phyloP scores from a whole-genome alignment of 768 basidiomycete genomes.

The Phanerochaete sordida region DNA sequence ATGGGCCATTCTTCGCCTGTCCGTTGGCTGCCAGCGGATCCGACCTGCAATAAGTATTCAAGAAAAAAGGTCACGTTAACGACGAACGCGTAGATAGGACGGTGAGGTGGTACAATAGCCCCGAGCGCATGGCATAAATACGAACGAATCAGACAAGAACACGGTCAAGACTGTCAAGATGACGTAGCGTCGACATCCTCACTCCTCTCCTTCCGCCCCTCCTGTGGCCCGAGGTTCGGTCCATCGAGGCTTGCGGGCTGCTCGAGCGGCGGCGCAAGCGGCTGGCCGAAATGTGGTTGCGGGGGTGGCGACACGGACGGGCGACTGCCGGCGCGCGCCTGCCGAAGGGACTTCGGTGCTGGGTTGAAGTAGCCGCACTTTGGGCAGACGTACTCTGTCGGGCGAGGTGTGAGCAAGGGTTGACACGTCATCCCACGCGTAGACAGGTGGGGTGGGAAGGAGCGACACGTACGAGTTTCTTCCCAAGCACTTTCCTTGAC shows the following conservation, averaged over 20 bases:
- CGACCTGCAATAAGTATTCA: too few species aligned
- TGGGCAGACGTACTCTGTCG: conserved; percentile 77
- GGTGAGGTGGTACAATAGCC: not conserved
- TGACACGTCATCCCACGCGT: not conserved
- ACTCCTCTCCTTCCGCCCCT: not conserved
- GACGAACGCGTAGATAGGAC: not conserved
- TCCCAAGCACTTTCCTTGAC: conserved; percentile 81
- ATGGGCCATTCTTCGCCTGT: too few species aligned
- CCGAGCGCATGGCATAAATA: not conserved
- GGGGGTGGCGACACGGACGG: conserved; percentile 29
- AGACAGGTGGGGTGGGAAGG: not conserved
- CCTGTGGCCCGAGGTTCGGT: not conserved
- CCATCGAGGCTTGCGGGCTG: not conserved
- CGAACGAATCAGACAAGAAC: not conserved
- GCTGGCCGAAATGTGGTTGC: conserved; percentile 25
- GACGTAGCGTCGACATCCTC: not conserved
- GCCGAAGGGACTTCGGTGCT: conserved; percentile 28
- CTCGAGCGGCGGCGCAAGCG: conserved; percentile 19
- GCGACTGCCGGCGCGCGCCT: conserved; percentile 27
- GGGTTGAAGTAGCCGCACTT: conserved; percentile 85
- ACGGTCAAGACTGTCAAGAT: not conserved
- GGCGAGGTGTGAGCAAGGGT: not conserved
- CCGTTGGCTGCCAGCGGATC: too few species aligned
- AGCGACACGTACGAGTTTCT: conserved; percentile 63
- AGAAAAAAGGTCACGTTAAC: not conserved